Evolutionary conservation across 495 filamentous ascomycete species (phyloP).

Genomic region (Corynascus novoguineensis): DNA sequence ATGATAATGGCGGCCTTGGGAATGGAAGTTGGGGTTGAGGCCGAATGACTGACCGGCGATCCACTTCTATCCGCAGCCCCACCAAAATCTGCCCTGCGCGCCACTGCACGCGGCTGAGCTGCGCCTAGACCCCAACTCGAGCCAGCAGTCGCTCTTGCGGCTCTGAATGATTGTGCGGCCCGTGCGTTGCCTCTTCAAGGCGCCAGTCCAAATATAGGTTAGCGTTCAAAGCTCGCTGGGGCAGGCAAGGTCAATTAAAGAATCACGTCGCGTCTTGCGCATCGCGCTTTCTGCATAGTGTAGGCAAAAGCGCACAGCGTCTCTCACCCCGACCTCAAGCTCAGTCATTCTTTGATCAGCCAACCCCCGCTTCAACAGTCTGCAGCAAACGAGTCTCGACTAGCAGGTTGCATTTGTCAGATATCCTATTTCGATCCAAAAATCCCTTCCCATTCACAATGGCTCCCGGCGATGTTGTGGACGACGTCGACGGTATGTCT

Average conservation of each 20-base stretch:
- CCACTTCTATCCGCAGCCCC: conserved; percentile 1
- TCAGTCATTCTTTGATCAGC: not conserved
- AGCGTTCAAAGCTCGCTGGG: not conserved
- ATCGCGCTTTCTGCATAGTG: not conserved
- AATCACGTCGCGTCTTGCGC: conserved; percentile 20
- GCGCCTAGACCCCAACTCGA: not conserved
- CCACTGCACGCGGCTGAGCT: not conserved
- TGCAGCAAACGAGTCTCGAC: not conserved
- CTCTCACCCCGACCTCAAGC: not conserved
- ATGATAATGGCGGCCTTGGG: not conserved
- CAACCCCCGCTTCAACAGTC: not conserved
- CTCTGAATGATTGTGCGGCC: not conserved
- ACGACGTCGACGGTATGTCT: conserved; percentile 48
- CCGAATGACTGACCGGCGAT: conserved; percentile 15
- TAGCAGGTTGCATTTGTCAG: not conserved
- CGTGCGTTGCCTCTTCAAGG: not conserved
- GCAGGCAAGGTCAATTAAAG: conserved; percentile 18
- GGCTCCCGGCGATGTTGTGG: conserved; percentile 44
- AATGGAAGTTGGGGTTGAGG: not conserved
- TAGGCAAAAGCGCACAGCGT: not conserved
- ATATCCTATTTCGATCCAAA: not conserved
- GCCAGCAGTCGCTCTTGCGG: not conserved
- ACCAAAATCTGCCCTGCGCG: not conserved
- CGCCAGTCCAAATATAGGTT: not conserved
- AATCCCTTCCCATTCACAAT: conserved; percentile 22